Conservation (phyloP, 140 eudicot genomes). For the Bidens hawaiensis region DNA sequence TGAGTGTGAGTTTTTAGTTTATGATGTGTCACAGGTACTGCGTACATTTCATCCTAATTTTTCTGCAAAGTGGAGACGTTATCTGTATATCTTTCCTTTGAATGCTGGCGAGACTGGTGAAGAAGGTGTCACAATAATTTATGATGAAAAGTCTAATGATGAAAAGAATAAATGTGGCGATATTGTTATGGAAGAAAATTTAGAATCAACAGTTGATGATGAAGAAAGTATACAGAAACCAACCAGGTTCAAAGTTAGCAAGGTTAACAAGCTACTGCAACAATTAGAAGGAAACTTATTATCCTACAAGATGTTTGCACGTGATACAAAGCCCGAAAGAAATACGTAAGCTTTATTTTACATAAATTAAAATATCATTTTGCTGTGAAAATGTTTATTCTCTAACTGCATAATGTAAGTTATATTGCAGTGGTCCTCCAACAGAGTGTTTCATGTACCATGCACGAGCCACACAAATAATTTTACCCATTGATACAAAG, state of each 20-base stretch:
- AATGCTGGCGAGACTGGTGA: slow-evolving; percentile 30
- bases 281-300: slow-evolving; percentile 81
- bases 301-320: slow-evolving; percentile 92
- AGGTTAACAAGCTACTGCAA: slow-evolving; percentile 61
- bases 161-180: slow-evolving; percentile 11
- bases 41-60: slow-evolving; percentile 93
- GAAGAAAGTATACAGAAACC: slow-evolving; percentile 44
- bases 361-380: background rate
- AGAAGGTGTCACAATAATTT: slow-evolving; percentile 11
- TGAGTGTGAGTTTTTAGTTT: slow-evolving; percentile 2
- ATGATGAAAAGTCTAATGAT: slow-evolving; percentile 8
- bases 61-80: slow-evolving; percentile 95
- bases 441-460: slow-evolving; percentile 91
- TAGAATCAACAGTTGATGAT: slow-evolving; percentile 18
- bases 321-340: slow-evolving; percentile 93
- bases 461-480: slow-evolving; percentile 82
- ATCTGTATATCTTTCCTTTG: slow-evolving; percentile 82
- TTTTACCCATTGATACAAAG: slow-evolving; percentile 40
- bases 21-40: slow-evolving; percentile 65
- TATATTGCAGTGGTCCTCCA: slow-evolving; percentile 84
- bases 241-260: slow-evolving; percentile 45
- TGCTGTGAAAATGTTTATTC: background rate
- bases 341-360: slow-evolving; percentile 53
- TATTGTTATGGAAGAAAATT: slow-evolving; percentile 16
- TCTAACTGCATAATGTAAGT: slow-evolving; percentile 3